phyloP scores from a whole-genome alignment of 768 basidiomycete species.

The Kwoniella sp. region DNA sequence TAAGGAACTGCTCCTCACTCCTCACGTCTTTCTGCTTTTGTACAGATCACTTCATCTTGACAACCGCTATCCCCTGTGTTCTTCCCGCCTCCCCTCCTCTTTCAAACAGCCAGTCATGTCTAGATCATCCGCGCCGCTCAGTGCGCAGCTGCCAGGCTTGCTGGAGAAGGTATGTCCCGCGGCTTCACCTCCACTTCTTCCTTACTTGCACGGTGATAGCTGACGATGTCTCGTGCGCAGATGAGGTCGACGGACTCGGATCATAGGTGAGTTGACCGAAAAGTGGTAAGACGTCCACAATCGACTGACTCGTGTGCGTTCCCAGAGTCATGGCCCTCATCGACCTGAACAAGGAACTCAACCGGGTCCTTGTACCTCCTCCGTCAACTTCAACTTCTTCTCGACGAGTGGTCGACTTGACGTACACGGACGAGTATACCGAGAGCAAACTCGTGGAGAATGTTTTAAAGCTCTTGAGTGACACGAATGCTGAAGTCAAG shows the following conservation, averaged over 20 bases:
- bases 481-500: slow-evolving; percentile 97
- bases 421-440: slow-evolving; percentile 75
- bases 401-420: slow-evolving; percentile 4
- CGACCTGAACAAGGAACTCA: slow-evolving; percentile 87
- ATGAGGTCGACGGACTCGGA: slow-evolving; percentile 50
- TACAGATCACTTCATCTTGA: neutral
- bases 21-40: too few species aligned
- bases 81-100: slow-evolving; percentile 1
- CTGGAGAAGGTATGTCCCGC: slow-evolving; percentile 37
- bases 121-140: slow-evolving; percentile 3
- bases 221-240: slow-evolving; percentile 26
- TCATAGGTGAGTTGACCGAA: slow-evolving; percentile 34
- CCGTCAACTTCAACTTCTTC: slow-evolving; percentile 9
- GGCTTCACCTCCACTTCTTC: slow-evolving; percentile 3
- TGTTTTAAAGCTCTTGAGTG: slow-evolving; percentile 83
- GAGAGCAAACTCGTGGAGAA: slow-evolving; percentile 83
- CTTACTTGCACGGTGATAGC: neutral
- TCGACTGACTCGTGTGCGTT: slow-evolving; percentile 7
- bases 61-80: slow-evolving; percentile 63
- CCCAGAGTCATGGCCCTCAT: slow-evolving; percentile 93
- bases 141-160: slow-evolving; percentile 27
- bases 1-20: too few species aligned
- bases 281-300: neutral
- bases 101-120: neutral
- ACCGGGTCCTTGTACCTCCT: slow-evolving; percentile 61